Evolutionary conservation across 2,329 filamentous ascomycete genomes (phyloP).

Genomic region (Arachnomyces sp.): DNA sequence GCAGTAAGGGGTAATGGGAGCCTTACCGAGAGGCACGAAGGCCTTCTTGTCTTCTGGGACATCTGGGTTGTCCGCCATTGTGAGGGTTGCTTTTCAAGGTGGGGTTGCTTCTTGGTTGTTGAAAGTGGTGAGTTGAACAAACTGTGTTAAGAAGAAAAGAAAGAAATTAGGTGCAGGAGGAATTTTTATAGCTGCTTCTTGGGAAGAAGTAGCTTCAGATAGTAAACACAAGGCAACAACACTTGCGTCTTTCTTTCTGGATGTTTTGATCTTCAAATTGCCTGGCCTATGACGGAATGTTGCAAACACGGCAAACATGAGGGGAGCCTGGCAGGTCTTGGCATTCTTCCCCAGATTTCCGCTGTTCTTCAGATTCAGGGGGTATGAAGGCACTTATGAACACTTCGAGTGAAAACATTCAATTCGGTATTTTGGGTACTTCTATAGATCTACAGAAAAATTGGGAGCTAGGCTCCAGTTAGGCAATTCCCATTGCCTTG

Average conservation of each 20-base stretch:
- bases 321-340: slow-evolving; percentile 2
- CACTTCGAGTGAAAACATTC: too few species aligned
- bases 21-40: slow-evolving; percentile 40
- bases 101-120: not conserved
- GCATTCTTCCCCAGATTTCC: too few species aligned
- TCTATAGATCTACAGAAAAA: too few species aligned
- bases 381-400: not conserved
- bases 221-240: too few species aligned
- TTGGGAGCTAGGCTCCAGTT: too few species aligned
- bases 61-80: slow-evolving; percentile 29
- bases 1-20: slow-evolving; percentile 1
- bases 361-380: not conserved
- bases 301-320: slow-evolving; percentile 14
- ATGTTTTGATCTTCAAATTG: not conserved
- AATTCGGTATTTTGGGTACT: too few species aligned
- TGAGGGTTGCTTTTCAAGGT: slow-evolving; percentile 6
- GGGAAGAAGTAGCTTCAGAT: not conserved
- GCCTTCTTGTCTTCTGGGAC: slow-evolving; percentile 35
- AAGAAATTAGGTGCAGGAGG: too few species aligned
- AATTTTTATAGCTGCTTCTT: not conserved
- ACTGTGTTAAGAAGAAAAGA: not conserved
- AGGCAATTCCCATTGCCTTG: not conserved
- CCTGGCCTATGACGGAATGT: slow-evolving; percentile 6
- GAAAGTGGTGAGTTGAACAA: not conserved
- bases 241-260: not conserved